phyloP scores from a whole-genome alignment of 2,329 filamentous ascomycete genomes.

The Pseudocercospora vitis region DNA sequence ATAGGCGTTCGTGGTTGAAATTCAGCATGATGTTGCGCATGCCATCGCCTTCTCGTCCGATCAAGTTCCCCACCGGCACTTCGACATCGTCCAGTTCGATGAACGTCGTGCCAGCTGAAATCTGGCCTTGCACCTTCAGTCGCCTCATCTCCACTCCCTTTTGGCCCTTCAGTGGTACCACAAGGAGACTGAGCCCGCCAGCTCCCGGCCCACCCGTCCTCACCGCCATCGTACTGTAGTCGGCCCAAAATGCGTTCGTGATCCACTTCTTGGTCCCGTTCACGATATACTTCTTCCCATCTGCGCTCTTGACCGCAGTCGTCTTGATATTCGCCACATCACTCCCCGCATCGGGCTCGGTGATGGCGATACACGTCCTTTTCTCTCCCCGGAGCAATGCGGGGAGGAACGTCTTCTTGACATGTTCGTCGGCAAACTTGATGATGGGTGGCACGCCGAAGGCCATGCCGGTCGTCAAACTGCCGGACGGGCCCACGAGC shows the following conservation, averaged over 20 bases:
- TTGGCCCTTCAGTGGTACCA: constrained; percentile 68
- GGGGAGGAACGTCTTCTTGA: constrained; percentile 67
- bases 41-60: constrained; percentile 68
- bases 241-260: constrained; percentile 70
- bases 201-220: constrained; percentile 67
- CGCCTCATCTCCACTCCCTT: constrained; percentile 68
- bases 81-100: constrained; percentile 75
- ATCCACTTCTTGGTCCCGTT: constrained; percentile 83
- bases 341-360: constrained; percentile 70
- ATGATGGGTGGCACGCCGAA: constrained; percentile 71
- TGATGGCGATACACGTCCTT: constrained; percentile 73
- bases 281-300: constrained; percentile 68
- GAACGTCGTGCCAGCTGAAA: constrained; percentile 68
- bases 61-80: constrained; percentile 68
- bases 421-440: constrained; percentile 62
- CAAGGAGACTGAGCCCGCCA: constrained; percentile 63
- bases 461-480: constrained; percentile 69
- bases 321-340: constrained; percentile 74
- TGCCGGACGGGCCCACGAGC: constrained; percentile 61
- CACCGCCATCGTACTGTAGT: constrained; percentile 70
- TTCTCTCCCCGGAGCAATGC: constrained; percentile 67
- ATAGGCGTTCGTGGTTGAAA: constrained; percentile 75
- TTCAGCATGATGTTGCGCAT: constrained; percentile 63
- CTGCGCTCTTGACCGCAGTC: constrained; percentile 60
- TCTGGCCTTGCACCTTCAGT: constrained; percentile 63